Conservation (phyloP, 2,329 filamentous ascomycete genomes). For the Elsinoe batatas region DNA sequence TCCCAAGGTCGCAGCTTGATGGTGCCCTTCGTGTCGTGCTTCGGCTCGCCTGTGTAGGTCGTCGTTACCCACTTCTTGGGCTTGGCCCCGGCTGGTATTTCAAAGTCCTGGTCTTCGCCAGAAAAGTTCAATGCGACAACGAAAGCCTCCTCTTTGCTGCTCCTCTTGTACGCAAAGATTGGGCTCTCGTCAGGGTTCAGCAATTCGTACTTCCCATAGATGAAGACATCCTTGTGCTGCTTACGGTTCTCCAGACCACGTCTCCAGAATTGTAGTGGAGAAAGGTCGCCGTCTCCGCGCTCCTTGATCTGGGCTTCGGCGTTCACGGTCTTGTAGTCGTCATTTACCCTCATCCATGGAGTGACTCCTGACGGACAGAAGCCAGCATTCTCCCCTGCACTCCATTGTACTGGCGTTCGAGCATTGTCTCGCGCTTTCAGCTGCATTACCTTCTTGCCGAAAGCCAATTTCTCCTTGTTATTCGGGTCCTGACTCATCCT, state of each 20-base stretch:
- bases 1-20: constrained; percentile 27
- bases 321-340: constrained; percentile 46
- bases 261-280: constrained; percentile 54
- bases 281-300: constrained; percentile 26
- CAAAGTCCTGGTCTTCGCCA: constrained; percentile 24
- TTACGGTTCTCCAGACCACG: constrained; percentile 45
- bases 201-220: constrained; percentile 50
- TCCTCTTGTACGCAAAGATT: constrained; percentile 44
- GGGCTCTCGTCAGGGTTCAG: constrained; percentile 42
- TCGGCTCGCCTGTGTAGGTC: constrained; percentile 25
- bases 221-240: constrained; percentile 47
- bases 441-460: constrained; percentile 45
- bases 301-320: constrained; percentile 43
- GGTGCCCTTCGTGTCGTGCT: constrained; percentile 20
- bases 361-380: constrained; percentile 45
- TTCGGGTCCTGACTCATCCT: constrained; percentile 29
- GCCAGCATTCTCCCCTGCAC: constrained; percentile 45
- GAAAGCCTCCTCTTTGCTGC: constrained; percentile 23
- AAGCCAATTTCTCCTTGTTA: constrained; percentile 31
- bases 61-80: constrained; percentile 28
- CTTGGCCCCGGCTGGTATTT: constrained; percentile 25
- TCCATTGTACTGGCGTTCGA: constrained; percentile 61
- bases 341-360: constrained; percentile 53
- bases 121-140: constrained; percentile 29
- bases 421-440: constrained; percentile 56